Evolutionary conservation across 768 basidiomycete genomes (phyloP).

Genomic region (Asterophora lycoperdoides): DNA sequence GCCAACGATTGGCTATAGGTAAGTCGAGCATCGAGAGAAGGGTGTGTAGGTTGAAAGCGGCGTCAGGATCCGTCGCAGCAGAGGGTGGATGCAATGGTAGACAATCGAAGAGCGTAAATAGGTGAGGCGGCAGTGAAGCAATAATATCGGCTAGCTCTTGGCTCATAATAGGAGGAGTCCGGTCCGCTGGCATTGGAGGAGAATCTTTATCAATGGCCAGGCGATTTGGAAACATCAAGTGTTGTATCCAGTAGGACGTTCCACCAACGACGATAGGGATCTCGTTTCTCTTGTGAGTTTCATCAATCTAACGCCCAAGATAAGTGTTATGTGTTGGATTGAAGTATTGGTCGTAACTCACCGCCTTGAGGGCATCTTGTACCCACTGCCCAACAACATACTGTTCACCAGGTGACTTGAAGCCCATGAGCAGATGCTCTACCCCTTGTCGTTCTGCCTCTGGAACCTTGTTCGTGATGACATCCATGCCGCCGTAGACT

Average conservation of each 20-base stretch:
- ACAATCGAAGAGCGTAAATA: constrained; percentile 46
- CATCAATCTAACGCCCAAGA: constrained; percentile 56
- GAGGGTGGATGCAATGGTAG: constrained; percentile 60
- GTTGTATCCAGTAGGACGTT: constrained; percentile 96
- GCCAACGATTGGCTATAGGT: constrained; percentile 77
- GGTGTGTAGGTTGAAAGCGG: constrained; percentile 59
- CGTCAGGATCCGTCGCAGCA: constrained; percentile 49
- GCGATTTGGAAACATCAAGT: constrained; percentile 85
- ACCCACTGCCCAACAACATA: constrained; percentile 89
- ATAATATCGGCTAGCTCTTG: constrained; percentile 39
- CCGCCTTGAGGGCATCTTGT: constrained; percentile 69
- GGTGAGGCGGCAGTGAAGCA: constrained; percentile 39
- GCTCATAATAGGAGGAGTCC: background rate
- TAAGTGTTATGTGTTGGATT: constrained; percentile 3
- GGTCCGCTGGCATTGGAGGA: constrained; percentile 17
- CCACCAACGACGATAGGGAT: constrained; percentile 93
- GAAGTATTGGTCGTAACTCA: constrained; percentile 35
- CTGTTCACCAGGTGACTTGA: constrained; percentile 83
- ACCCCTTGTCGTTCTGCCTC: constrained; percentile 71
- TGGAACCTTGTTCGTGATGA: constrained; percentile 93
- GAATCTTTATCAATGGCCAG: constrained; percentile 34
- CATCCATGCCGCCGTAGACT: constrained; percentile 84
- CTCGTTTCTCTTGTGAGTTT: constrained; percentile 56
- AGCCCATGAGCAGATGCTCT: constrained; percentile 85
- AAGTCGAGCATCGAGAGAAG: constrained; percentile 72